Conservation (phyloP, 164 flowering plant genomes). For the Nelumbo lutea region DNA sequence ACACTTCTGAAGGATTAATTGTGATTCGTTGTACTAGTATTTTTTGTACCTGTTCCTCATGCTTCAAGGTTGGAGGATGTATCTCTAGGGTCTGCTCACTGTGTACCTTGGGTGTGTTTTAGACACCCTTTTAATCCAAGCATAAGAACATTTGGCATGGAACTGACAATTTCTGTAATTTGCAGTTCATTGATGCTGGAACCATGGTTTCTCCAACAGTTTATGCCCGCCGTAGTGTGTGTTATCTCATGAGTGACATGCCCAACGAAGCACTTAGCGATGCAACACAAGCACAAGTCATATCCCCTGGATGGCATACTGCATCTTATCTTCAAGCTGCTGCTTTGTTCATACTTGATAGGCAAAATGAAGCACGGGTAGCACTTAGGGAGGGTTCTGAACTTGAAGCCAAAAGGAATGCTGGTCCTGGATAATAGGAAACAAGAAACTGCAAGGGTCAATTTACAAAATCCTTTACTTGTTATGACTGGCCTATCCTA, state of each 20-base stretch:
- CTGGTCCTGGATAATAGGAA: slow-evolving; percentile 12
- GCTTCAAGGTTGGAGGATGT: not conserved
- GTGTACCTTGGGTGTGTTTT: not conserved
- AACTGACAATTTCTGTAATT: slow-evolving; percentile 9
- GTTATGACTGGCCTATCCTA: slow-evolving; percentile 8
- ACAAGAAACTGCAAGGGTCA: not conserved
- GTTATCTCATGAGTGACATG: slow-evolving; percentile 71
- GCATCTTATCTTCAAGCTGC: slow-evolving; percentile 83
- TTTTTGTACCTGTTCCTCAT: not conserved
- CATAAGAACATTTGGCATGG: not conserved
- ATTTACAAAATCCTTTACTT: not conserved
- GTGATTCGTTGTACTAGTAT: no score
- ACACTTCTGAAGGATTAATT: no score
- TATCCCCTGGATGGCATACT: slow-evolving; percentile 77
- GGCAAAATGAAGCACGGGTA: slow-evolving; percentile 69
- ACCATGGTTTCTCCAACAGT: slow-evolving; percentile 92
- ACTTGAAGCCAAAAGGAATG: slow-evolving; percentile 51
- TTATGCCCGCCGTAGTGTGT: slow-evolving; percentile 81
- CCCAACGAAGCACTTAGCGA: slow-evolving; percentile 79
- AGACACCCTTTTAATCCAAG: not conserved
- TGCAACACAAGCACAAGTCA: slow-evolving; percentile 81
- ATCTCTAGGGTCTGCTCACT: not conserved
- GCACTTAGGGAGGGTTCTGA: slow-evolving; percentile 73
- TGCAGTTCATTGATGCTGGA: slow-evolving; percentile 90
- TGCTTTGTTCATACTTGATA: slow-evolving; percentile 61